A percentile compares a stretch with the other conserved stretches of the same genome.
Evolutionary conservation across 2,329 filamentous ascomycete species (phyloP).

Genomic region (Botrytis fabae): DNA sequence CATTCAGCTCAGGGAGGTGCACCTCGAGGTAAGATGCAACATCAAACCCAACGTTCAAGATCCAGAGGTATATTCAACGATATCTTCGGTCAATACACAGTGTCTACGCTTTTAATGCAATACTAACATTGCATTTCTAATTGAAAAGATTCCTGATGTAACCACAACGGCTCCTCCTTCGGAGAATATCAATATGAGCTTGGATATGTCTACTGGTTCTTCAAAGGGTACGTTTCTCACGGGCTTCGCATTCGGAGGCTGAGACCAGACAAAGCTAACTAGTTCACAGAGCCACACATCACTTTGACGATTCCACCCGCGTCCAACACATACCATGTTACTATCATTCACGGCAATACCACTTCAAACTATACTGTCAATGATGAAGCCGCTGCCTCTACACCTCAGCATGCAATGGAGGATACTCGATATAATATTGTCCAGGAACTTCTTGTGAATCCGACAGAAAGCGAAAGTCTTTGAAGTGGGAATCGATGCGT

Average conservation of each 20-base stretch:
- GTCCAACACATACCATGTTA: not conserved
- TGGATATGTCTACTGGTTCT: not conserved
- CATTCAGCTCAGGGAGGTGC: not conserved
- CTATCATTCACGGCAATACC: not conserved
- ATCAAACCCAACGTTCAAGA: not conserved
- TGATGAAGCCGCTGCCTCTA: not conserved
- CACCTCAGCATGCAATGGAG: not conserved
- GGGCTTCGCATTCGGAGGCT: not conserved
- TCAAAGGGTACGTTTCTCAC: not conserved
- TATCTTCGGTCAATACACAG: not conserved
- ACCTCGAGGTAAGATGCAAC: not conserved
- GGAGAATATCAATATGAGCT: not conserved
- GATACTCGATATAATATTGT: not conserved
- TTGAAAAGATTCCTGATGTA: not conserved
- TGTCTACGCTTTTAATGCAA: not conserved
- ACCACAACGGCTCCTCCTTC: not conserved
- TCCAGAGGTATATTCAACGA: not conserved
- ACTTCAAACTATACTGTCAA: not conserved
- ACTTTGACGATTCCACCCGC: not conserved
- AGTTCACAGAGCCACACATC: not conserved
- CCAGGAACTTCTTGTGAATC: not conserved
- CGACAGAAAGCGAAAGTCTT: no score
- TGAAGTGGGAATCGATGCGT: no score
- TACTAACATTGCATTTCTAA: not conserved
- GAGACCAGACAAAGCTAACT: no score